Evolutionary conservation across 2,329 filamentous ascomycete species (phyloP), one percentile per base, ranked within the genome.

Genomic region (Alternaria angustiovoidea): DNA sequence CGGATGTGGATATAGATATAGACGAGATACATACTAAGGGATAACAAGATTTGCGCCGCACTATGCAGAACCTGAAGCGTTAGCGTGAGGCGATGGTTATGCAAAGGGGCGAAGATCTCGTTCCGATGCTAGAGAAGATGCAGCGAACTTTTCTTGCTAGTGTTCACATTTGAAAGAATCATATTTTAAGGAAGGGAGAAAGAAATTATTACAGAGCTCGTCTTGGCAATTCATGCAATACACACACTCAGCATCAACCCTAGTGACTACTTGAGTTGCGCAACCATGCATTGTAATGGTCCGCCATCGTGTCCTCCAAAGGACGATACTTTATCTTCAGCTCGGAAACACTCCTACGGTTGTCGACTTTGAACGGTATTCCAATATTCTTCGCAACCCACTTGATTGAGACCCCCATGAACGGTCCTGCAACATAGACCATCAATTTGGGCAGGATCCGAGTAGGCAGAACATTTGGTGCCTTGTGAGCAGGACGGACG

Each of bases 291-390:
- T 38, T 7, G 34, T 38, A n/a, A 38, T 38, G 7, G 7, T 18
- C 14, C 7, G 34, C 34, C 16, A 38, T n/a, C 0, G 34, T 38
- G 2, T n/a, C 16, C 7, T n/a, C 16, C 16, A 38, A 8, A 7
- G 34, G 16, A 38, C 16, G 14, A 7, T 38, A 38, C 14, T 3
- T 38, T 6, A 38, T 38, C 34, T 14, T n/a, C 2, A 38, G 2
- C 16, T 38, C 7, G 5, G 0, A 0, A n/a, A 38, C 2, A 2
- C 34, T 38, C 7, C 34, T 38, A 0, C 5, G 11, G 0, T 14
- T 34, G 5, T 34, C 32, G 16, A 38, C 34, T 6, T 38, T 14
- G 14, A n/a, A 38, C 1, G 7, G 7, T 16, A 38, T 16, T 0
- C 34, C 16, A 2, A 38, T 7, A 2, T 38, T 38, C 16, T 0